Conservation (phyloP, 352 stramenopile genomes). For the Nothophytophthora sp. region DNA sequence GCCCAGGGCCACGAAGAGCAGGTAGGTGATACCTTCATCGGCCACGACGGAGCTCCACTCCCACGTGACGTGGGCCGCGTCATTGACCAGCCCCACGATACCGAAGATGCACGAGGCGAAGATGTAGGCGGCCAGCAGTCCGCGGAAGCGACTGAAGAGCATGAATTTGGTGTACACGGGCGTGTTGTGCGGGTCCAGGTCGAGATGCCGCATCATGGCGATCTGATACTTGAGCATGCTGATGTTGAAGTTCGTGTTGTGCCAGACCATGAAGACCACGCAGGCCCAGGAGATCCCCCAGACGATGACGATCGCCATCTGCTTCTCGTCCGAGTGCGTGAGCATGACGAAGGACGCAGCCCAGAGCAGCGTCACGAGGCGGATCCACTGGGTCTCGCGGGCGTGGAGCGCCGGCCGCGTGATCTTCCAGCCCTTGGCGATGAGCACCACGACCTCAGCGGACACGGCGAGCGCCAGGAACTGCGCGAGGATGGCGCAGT, state of each 20-base stretch:
- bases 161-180: conserved; percentile 68
- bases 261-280: conserved; percentile 71
- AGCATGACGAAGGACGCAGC: conserved; percentile 44
- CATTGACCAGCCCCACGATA: conserved; percentile 42
- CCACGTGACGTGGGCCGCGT: conserved; percentile 34
- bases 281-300: conserved; percentile 57
- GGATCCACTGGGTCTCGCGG: conserved; percentile 59
- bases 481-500: conserved; percentile 38
- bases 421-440: conserved; percentile 77
- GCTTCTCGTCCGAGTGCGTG: conserved; percentile 39
- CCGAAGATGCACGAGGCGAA: conserved; percentile 48
- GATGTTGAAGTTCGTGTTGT: conserved; percentile 68
- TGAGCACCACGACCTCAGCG: conserved; percentile 50
- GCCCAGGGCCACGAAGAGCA: conserved; percentile 44
- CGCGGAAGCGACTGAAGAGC: conserved; percentile 59
- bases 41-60: conserved; percentile 31
- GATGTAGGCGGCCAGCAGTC: conserved; percentile 53
- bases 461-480: conserved; percentile 48
- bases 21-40: conserved; percentile 44
- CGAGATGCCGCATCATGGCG: conserved; percentile 55
- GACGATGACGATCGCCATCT: conserved; percentile 47
- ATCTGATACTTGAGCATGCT: conserved; percentile 76
- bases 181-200: conserved; percentile 43
- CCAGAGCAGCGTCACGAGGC: conserved; percentile 53
- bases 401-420: conserved; percentile 41